A percentile compares a stretch with the other conserved stretches of the same genome.
Conservation (phyloP, 352 stramenopile species). For the Peronospora belbahrii region DNA sequence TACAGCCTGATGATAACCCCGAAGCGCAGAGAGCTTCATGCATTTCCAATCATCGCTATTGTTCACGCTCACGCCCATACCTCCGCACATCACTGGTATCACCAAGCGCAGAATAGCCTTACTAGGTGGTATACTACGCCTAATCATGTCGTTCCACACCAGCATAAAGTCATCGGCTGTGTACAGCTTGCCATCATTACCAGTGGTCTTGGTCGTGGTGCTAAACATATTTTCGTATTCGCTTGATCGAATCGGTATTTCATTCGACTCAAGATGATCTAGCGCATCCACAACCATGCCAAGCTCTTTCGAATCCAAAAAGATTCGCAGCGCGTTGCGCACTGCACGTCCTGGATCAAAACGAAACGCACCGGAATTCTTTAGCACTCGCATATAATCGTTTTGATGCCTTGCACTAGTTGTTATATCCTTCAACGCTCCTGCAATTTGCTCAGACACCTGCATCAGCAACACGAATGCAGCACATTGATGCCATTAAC, state of each 20-base stretch:
- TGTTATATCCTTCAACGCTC: conserved; percentile 15
- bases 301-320: conserved; percentile 27
- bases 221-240: conserved; percentile 38
- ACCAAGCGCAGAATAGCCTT: conserved; percentile 28
- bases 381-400: conserved; percentile 13
- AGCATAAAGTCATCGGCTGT: conserved; percentile 27
- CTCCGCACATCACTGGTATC: conserved; percentile 20
- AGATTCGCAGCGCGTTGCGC: conserved; percentile 22
- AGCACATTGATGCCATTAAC: conserved; percentile 17
- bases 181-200: conserved; percentile 10
- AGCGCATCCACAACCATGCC: conserved; percentile 28
- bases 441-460: conserved; percentile 22
- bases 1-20: conserved; percentile 17
- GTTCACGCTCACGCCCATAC: background rate
- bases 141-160: conserved; percentile 38
- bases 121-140: conserved; percentile 27
- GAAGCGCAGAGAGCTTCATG: conserved; percentile 9
- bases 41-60: conserved; percentile 16
- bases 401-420: conserved; percentile 2
- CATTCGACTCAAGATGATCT: conserved; percentile 23
- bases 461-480: conserved; percentile 30
- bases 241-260: conserved; percentile 22
- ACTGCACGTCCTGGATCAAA: conserved; percentile 20
- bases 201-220: conserved; percentile 30
- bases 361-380: conserved; percentile 8